A percentile compares a stretch with the other conserved stretches of the same genome.
These are phyloP conservation scores for Arthrobotrys iridis DNA, from an alignment of 2,329 filamentous ascomycete species.

Conservation along the genomic window DNA sequence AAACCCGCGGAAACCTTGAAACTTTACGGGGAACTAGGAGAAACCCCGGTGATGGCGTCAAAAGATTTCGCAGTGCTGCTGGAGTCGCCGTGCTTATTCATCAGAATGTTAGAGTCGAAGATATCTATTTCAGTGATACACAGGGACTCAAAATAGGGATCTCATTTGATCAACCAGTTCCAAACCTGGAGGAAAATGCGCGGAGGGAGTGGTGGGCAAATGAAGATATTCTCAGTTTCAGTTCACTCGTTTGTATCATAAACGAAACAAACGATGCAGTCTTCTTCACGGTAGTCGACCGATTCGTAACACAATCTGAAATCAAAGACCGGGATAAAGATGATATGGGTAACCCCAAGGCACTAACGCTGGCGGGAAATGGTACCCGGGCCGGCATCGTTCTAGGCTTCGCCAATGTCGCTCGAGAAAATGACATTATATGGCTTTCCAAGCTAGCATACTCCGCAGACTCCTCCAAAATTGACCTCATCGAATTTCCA, in stretches of 20 bases:
- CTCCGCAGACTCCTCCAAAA: constrained; percentile 4
- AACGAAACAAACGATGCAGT: constrained; percentile 45
- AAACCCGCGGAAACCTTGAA: constrained; percentile 54
- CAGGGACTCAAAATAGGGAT: constrained; percentile 48
- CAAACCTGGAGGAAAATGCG: background rate
- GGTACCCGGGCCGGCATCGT: constrained; percentile 56
- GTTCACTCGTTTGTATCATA: constrained; percentile 54
- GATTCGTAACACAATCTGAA: constrained; percentile 28
- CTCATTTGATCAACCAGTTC: constrained; percentile 54
- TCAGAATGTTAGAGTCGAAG: constrained; percentile 16
- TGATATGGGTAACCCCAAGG: constrained; percentile 1
- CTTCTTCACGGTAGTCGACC: constrained; percentile 53
- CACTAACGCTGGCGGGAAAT: constrained; percentile 54
- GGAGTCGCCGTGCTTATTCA: constrained; percentile 8
- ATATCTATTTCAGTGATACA: constrained; percentile 33
- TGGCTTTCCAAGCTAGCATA: constrained; percentile 13
- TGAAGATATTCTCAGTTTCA: constrained; percentile 54
- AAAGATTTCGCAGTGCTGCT: constrained; percentile 48
- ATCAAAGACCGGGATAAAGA: constrained; percentile 29
- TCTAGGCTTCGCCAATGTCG: constrained; percentile 54
- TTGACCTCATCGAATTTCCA: constrained; percentile 70
- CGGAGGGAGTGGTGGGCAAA: constrained; percentile 56
- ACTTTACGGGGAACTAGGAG: constrained; percentile 5
- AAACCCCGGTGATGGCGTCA: constrained; percentile 34
- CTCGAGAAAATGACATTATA: constrained; percentile 55